Evolutionary conservation across 768 basidiomycete species (phyloP), one percentile per base, ranked within the genome.

Genomic region (Pluteus cervinus): DNA sequence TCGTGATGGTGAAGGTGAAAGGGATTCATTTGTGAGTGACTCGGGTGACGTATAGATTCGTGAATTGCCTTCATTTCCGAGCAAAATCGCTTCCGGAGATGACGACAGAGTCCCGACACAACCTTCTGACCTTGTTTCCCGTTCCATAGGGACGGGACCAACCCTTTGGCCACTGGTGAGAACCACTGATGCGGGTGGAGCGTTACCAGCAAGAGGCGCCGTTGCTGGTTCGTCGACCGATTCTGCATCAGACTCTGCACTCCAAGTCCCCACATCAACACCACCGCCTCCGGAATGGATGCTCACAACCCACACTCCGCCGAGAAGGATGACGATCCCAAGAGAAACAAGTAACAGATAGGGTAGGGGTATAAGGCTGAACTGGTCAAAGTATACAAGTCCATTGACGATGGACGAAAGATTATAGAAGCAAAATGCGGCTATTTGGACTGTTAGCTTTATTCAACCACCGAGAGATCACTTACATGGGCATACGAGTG

Each of bases 401-500:
- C 86, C 86, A 47, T 91, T 92, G 40, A 91, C 69, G 55, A 97
- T 94, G 16, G 86, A 88, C 2, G 88, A 89, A 10, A 93, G 56
- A 55, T 94, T 97, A 63, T 94, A 97, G 58, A 91, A 89, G 58
- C 90, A 94, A 62, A 94, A 97, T 4, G 91, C 90, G 54, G 89
- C 81, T 78, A 48, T 17, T 40, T 56, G 26, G 47, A 42, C 16
- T 44, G 43, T 39, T 7, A 49, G 26, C 15, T 20, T 26, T 50
- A 43, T 25, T 41, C 42, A 17, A 17, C 15, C 36, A 32, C 11
- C 15, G 11, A 9, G 14, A 31, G 33, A 37, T 18, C 7, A 73
- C 84, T 62, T 53, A 86, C 85, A 72, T 33, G 89, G 89, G 55
- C 88, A 90, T 22, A 92, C 86, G 33, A 90, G 59, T 0, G 84